Evolutionary conservation across 176 grass and related monocot genomes (phyloP), one percentile per base, ranked within the genome.

Genomic region (Eleusine coracana): DNA sequence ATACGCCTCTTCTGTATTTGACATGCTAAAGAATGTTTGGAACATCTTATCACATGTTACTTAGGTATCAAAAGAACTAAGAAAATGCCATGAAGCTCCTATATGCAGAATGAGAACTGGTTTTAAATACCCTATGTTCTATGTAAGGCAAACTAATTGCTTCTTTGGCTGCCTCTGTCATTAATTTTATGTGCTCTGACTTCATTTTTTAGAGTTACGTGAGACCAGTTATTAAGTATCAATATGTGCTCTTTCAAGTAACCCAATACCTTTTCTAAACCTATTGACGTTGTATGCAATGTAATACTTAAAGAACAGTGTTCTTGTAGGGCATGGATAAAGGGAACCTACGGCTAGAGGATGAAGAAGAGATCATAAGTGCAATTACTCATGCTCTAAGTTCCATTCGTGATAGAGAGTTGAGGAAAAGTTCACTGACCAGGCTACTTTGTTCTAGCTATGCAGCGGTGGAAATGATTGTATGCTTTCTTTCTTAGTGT

Each of bases 391-490:
- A 91, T 37, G 79, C 89, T 76, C 83, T 98, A 60, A 83, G 87
- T 95, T 88, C 81, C 29, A 74, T 91, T 89, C 77, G 61, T 18
- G 85, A 92, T 41, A 93, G 85, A 81, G 91, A 93, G 58, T 78
- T 93, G 17, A 93, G 89, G 89, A 95, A 91, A 81, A 92, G 58
- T 90, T 98, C 84, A 39, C 41, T 98, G 67, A 89, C 83, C 7
- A 91, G 87, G 83, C 89, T 98, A 77, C 93, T 95, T 89, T 90
- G 77, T 87, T 89, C 89, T 75, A 93, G 96, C 76, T 95, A 93
- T 71, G 42, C 84, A 79, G 79, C 85, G 63, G 87, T 95, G 20
- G 83, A 93, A 84, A 98, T 93, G 54, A 90, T 98, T 74, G 96
- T 98, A 95, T 82, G 95, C 84, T 27, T 39, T 64, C 69, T 88